Evolutionary conservation across 23 red algal species (phyloP).

Genomic region (Gracilaria vermiculophylla): DNA sequence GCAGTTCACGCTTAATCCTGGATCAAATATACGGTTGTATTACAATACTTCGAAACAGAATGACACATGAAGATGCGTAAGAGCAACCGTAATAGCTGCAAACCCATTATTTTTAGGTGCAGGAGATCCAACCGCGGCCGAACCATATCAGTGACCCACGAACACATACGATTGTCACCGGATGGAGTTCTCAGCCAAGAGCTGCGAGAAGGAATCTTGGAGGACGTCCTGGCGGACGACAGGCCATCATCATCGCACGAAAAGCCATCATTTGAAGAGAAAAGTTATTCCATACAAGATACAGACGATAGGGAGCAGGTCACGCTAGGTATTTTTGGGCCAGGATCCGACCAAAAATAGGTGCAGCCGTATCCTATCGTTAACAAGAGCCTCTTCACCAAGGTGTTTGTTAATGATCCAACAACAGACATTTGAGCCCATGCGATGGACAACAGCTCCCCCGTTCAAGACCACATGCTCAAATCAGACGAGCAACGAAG

Average conservation of each 20-base stretch:
- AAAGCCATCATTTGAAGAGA: background rate
- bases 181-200: background rate
- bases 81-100: slow-evolving; percentile 1
- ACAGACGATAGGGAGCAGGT: background rate
- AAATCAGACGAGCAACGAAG: background rate
- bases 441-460: background rate
- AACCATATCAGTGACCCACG: background rate
- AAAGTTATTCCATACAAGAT: background rate
- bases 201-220: background rate
- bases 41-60: slow-evolving; percentile 54
- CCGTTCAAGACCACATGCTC: background rate
- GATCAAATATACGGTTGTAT: slow-evolving; percentile 7
- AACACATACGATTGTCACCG: background rate
- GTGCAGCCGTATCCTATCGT: no score
- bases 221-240: background rate
- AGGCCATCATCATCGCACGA: background rate
- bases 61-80: slow-evolving; percentile 6
- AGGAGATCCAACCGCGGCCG: slow-evolving; percentile 19
- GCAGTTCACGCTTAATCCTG: background rate
- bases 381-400: background rate
- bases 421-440: background rate
- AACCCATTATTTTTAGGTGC: background rate
- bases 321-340: background rate
- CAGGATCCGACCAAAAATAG: background rate
- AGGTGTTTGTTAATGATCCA: background rate